Evolutionary conservation across 495 filamentous ascomycete species (phyloP), one percentile per base, ranked within the genome.

Genomic region (Jackrogersella minutella): DNA sequence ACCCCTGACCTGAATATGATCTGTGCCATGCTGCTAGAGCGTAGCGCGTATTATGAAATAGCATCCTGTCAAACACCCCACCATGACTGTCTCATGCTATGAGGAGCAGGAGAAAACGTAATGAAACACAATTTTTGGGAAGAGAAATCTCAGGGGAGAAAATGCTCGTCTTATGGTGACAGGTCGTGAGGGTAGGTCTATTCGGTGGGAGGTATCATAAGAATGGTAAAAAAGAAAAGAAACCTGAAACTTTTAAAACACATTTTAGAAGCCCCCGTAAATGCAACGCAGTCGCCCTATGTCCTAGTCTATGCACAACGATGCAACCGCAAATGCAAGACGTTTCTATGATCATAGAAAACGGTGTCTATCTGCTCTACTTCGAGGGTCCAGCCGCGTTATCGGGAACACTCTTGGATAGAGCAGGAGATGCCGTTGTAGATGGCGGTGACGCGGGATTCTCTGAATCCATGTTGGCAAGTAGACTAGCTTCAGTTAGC

Each of bases 401-500:
- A 73, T 79, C 90, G 74, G 77, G 87, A 77, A 73, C 87, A 66
- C 78, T 91, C 86, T 79, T 91, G 73, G 73, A 88, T 66, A 79
- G 81, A 71, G 69, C 90, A 75, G 83, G 85, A 55, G 77, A 84
- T 59, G 74, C 86, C 73, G 76, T 86, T 67, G 78, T 87, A 80
- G 78, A 93, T 11, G 78, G 88, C 74, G 74, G 93, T 78, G 80
- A 94, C 22, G 80, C 82, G 43, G 79, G 80, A 68, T 84, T 79
- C 66, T 79, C 78, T 54, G 72, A 78, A 63, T 81, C 84, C 82
- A 73, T 83, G 70, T 77, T 81, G 70, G 81, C 79, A 58, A 83
- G 77, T 62, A 82, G 73, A 72, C 81, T 83, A 59, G 51, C 53
- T 30, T 30, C 39, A 66, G 69, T 68, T 67, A 73, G 55, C 69